phyloP scores from a whole-genome alignment of 208 protist genomes.

The Leptomonas seymouri region DNA sequence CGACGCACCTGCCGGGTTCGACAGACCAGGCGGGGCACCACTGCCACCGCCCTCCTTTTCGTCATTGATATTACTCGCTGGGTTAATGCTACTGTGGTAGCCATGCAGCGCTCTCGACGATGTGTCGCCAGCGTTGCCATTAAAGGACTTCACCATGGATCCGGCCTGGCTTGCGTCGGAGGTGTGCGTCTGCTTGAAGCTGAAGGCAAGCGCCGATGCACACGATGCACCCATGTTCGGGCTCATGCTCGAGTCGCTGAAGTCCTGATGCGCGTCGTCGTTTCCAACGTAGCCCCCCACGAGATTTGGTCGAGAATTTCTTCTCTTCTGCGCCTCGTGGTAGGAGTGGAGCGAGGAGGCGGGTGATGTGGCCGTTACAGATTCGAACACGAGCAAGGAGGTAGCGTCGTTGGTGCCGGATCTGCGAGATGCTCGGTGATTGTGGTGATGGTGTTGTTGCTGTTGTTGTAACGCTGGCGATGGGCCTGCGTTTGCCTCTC shows the following conservation, averaged over 20 bases:
- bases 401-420: conserved; percentile 9
- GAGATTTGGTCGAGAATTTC: neutral
- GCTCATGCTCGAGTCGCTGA: neutral
- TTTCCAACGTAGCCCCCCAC: neutral
- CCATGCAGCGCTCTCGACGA: neutral
- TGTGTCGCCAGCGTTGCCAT: conserved; percentile 5
- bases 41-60: neutral
- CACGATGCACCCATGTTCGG: conserved; percentile 10
- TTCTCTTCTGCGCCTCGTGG: conserved; percentile 3
- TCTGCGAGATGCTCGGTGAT: conserved; percentile 12
- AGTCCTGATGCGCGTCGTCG: conserved; percentile 1
- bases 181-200: conserved; percentile 8
- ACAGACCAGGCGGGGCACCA: neutral
- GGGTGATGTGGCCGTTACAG: conserved; percentile 1
- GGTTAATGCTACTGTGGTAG: neutral
- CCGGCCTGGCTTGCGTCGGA: neutral
- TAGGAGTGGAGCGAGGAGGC: conserved; percentile 5
- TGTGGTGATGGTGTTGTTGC: neutral
- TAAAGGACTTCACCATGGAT: neutral
- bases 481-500: conserved; percentile 10
- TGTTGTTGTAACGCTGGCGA: neutral
- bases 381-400: conserved; percentile 10
- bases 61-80: neutral
- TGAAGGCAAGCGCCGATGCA: conserved; percentile 5
- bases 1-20: conserved; percentile 4